Conservation (phyloP, 176 grass and related monocot genomes). For the Olyra latifolia region DNA sequence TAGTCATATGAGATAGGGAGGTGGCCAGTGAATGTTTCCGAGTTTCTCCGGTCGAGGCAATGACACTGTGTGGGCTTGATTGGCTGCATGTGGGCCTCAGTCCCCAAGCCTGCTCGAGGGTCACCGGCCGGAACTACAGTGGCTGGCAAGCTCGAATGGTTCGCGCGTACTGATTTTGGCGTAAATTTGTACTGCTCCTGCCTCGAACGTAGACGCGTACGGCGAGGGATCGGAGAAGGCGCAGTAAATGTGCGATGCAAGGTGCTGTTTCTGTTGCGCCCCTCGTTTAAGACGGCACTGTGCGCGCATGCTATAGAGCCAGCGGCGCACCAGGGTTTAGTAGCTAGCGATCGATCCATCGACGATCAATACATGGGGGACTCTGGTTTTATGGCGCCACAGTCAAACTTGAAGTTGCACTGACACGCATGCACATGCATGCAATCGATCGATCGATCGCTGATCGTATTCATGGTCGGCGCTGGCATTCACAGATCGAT, state of each 20-base stretch:
- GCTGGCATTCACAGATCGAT: background rate
- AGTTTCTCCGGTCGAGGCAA: too few relatives aligned
- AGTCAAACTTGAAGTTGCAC: slow-evolving; percentile 30
- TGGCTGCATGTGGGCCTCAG: background rate
- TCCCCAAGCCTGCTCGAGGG: background rate
- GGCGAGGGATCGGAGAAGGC: background rate
- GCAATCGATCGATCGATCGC: background rate
- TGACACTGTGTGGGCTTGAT: slow-evolving; percentile 17
- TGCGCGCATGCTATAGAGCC: background rate
- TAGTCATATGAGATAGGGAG: too few relatives aligned
- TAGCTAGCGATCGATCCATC: background rate
- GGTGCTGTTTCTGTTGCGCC: background rate
- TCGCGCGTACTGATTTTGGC: background rate
- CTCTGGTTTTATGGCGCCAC: slow-evolving; percentile 23
- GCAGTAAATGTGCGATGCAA: background rate
- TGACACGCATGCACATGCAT: slow-evolving; percentile 23
- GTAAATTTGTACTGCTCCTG: background rate
- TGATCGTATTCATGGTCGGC: slow-evolving; percentile 19
- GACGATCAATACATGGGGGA: slow-evolving; percentile 4
- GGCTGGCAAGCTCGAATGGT: background rate
- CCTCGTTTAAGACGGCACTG: background rate
- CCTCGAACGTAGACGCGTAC: slow-evolving; percentile 8
- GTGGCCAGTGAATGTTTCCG: too few relatives aligned
- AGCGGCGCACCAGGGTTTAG: background rate
- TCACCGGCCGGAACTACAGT: background rate